Conservation (phyloP, 495 filamentous ascomycete genomes). For the Tuber indicum region DNA sequence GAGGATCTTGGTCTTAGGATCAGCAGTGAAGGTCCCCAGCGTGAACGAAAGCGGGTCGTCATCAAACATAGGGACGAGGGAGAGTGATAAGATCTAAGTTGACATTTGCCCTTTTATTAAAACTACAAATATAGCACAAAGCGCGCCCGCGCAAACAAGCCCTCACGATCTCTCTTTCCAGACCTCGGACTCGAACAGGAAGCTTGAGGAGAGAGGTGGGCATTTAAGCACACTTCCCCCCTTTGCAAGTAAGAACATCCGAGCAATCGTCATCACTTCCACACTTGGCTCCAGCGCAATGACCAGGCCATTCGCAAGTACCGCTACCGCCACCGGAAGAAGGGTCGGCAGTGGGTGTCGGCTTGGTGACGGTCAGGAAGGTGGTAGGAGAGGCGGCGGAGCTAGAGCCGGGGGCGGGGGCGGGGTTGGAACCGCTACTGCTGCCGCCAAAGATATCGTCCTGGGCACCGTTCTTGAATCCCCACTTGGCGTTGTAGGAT, state of each 20-base stretch:
- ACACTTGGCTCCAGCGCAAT: constrained; percentile 14
- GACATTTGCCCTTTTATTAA: neutral
- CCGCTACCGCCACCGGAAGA: neutral
- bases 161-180: neutral
- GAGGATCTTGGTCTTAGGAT: neutral
- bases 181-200: neutral
- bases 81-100: neutral
- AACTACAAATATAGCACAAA: neutral
- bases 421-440: neutral
- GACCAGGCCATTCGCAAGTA: constrained; percentile 12
- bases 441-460: constrained; percentile 46
- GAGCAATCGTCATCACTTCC: constrained; percentile 15
- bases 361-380: neutral
- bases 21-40: too few species aligned
- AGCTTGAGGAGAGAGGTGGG: neutral
- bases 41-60: neutral
- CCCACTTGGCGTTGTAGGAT: constrained; percentile 46
- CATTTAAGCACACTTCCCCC: constrained; percentile 10
- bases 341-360: neutral
- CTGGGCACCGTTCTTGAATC: constrained; percentile 47
- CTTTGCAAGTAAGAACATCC: constrained; percentile 12
- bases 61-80: neutral
- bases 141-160: neutral
- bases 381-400: neutral
- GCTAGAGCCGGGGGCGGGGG: neutral